Conservation (phyloP, 148 eudicot genomes). For the Polygonum aviculare region DNA sequence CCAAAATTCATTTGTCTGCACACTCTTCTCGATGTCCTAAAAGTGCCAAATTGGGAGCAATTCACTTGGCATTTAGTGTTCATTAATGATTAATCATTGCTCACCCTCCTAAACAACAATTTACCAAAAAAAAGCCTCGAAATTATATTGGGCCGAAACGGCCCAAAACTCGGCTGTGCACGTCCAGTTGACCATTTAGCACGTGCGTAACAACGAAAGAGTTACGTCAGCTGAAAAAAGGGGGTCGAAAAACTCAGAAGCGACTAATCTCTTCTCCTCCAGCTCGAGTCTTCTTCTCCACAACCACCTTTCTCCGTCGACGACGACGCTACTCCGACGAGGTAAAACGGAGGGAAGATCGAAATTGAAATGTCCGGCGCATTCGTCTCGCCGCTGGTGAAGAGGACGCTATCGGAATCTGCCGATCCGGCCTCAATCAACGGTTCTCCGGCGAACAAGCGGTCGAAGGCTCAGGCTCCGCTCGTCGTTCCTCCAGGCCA, state of each 20-base stretch:
- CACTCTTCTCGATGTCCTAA: too few relatives aligned
- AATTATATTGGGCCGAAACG: neutral
- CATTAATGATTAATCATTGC: too few relatives aligned
- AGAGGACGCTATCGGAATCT: constrained; percentile 1
- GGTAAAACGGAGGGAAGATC: neutral
- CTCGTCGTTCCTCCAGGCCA: constrained; percentile 1
- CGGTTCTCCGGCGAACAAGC: neutral
- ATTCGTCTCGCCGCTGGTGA: neutral
- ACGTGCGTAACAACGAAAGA: neutral
- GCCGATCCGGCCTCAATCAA: neutral
- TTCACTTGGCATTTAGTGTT: too few relatives aligned
- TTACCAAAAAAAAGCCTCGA: neutral
- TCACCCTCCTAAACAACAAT: too few relatives aligned
- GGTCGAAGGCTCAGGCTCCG: constrained; percentile 1
- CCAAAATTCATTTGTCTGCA: too few relatives aligned
- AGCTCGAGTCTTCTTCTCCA: constrained; percentile 6
- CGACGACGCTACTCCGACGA: constrained; percentile 30
- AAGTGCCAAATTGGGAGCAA: neutral
- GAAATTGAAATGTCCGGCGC: neutral
- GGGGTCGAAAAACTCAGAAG: neutral
- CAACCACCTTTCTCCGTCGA: constrained; percentile 10
- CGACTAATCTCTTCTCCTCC: neutral
- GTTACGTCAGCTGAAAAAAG: neutral
- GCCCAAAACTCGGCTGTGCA: neutral
- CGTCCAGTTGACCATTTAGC: neutral